Percentiles rank a stretch among this genome's conserved stretches.
Conservation (phyloP, 108 stramenopile species). For the Nannochloropsis oceanica region DNA sequence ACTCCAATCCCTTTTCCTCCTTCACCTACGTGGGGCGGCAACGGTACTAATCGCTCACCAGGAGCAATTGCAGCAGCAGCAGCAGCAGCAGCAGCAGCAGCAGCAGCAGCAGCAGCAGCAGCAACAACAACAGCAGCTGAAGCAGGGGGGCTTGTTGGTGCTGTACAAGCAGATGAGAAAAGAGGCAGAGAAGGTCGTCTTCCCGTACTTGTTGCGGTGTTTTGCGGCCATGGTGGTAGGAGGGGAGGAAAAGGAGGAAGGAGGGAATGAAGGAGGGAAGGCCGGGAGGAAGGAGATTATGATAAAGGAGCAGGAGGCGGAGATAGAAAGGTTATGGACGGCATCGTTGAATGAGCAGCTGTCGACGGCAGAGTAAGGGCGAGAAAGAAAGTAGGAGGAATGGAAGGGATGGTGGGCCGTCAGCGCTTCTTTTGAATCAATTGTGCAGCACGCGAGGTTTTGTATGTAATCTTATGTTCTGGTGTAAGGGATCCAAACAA, state of each 20-base stretch:
- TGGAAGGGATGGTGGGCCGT: no score
- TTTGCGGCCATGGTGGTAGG: not conserved
- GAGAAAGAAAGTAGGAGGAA: no score
- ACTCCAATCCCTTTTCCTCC: not conserved
- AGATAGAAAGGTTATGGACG: not conserved
- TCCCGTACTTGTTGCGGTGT: not conserved
- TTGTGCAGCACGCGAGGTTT: no score
- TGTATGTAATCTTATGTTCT: no score
- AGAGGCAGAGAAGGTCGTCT: not conserved
- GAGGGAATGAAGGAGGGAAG: not conserved
- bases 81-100: not conserved
- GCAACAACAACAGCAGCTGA: not conserved
- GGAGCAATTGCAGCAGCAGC: not conserved
- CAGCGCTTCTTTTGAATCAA: no score
- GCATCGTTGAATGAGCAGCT: not conserved
- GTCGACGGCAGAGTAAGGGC: no score
- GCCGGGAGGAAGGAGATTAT: not conserved
- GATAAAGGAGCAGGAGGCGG: not conserved
- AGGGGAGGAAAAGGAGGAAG: not conserved
- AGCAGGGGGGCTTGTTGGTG: not conserved
- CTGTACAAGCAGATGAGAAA: not conserved
- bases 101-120: not conserved
- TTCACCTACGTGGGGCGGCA: not conserved
- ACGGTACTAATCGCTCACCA: not conserved
- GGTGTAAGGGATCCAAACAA: no score